Base-by-base conservation (phyloP, 140 eudicot genomes). In the Oenanthe javanica region DNA sequence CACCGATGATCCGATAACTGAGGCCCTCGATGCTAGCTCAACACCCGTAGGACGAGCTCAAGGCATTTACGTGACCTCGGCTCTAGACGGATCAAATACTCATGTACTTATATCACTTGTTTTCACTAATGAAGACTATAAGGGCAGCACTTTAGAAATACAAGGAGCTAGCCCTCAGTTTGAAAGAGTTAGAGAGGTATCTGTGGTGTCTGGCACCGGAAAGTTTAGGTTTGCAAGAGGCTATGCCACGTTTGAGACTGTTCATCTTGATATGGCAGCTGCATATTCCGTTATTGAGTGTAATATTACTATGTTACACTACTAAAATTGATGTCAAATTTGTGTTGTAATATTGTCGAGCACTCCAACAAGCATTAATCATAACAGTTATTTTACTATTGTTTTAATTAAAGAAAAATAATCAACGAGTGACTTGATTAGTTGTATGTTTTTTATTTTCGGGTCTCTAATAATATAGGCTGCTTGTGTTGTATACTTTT, bases 221-320 rank as follows among this genome's bases (percentile, higher is more conserved):
- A 83, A 45, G 49, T 83, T 83, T 27, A 10, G 85, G 63, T 83
- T 63, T 77, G 81, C 85, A 4, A 67, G 78, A 40, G 85, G 85
- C 0, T 77, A 69, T 54, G 82, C 82, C 1, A 78, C 63, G 6
- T 83, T 78, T 36, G 82, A 83, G 50, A 77, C 75, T 0, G 74
- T 78, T 78, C 27, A 23, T 18, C 27, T 16, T 72, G n/a, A 74
- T 57, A 57, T 72, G 77, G 77, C 77, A 40, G 77, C 77, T 21
- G 49, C 42, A 25, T 57, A 45, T 15, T 74, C 75, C 0, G 74
- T 81, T 43, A 73, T 75, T 10, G 61, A 75, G 75, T 74, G 80
- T 27, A 81, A 80, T 64, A 21, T 80, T 15, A 80, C 79, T 27
- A 72, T 72, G 54, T 46, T 72, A 45, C 77, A 72, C 49, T 72